Evolutionary conservation across 345 rosid genomes (phyloP).

Genomic region (Populus euphratica): DNA sequence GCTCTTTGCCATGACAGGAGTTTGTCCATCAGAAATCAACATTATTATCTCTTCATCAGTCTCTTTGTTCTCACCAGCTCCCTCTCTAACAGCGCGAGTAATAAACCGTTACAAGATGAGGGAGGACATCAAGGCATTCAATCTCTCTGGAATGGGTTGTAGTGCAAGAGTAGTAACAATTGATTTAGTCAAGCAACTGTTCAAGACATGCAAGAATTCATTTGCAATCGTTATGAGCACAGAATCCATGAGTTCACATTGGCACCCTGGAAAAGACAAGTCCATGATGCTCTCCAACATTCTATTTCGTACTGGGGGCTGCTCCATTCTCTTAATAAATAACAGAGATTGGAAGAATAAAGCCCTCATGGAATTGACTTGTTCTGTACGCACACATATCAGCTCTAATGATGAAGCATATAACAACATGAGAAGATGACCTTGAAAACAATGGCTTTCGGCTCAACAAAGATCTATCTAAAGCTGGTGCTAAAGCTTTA

Average conservation of each 20-base stretch:
- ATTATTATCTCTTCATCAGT: conserved; percentile 18
- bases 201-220: conserved; percentile 22
- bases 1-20: conserved; percentile 20
- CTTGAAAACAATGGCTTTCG: conserved; percentile 23
- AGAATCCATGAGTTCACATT: conserved; percentile 24
- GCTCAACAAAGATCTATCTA: conserved; percentile 20
- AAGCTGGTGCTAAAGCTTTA: conserved; percentile 23
- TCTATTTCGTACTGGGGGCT: conserved; percentile 38
- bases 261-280: conserved; percentile 28
- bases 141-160: conserved; percentile 47
- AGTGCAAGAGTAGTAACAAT: conserved; percentile 32
- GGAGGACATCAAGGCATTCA: conserved; percentile 31
- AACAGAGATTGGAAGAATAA: neutral
- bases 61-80: conserved; percentile 22
- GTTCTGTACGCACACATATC: conserved; percentile 32
- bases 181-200: conserved; percentile 27
- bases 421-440: conserved; percentile 20
- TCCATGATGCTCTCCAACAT: conserved; percentile 40
- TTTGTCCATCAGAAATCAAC: conserved; percentile 23
- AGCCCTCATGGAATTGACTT: conserved; percentile 24
- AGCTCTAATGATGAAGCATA: conserved; percentile 27
- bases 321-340: conserved; percentile 35
- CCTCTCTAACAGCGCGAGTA: conserved; percentile 23
- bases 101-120: conserved; percentile 30
- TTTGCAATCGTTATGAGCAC: conserved; percentile 30